These are phyloP conservation scores for Abelmoschus esculentus DNA, from an alignment of 345 rosid species.

Conservation along the genomic window DNA sequence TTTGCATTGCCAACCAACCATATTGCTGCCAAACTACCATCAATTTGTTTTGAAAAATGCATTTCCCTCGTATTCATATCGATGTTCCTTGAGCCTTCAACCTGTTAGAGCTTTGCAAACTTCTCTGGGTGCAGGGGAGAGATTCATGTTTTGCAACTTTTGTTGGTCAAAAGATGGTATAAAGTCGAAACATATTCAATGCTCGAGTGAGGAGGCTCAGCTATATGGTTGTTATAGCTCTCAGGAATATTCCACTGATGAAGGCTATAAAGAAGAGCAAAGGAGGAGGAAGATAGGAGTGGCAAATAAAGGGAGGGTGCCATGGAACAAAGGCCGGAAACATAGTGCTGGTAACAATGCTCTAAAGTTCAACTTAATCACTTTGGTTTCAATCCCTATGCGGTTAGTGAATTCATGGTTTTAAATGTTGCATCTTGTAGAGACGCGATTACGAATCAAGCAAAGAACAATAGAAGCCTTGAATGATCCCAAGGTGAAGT, in stretches of 20 bases:
- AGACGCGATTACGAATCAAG: conserved; percentile 62
- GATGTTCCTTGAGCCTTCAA: conserved; percentile 23
- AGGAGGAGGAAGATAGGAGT: conserved; percentile 56
- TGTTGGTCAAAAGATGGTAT: conserved; percentile 7
- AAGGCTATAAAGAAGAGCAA: conserved; percentile 28
- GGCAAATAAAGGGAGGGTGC: conserved; percentile 71
- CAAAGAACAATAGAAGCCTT: conserved; percentile 81
- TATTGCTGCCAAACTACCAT: conserved; percentile 16
- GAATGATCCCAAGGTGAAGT: conserved; percentile 91
- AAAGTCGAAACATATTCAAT: conserved; percentile 15
- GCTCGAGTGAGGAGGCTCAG: conserved; percentile 17
- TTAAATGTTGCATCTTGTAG: conserved; percentile 28
- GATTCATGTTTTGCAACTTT: conserved; percentile 13
- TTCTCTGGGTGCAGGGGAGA: conserved; percentile 11
- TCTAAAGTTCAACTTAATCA: not conserved
- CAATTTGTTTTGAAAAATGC: conserved; percentile 12
- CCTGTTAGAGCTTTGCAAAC: conserved; percentile 20
- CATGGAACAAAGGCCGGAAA: conserved; percentile 80
- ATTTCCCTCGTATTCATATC: conserved; percentile 14
- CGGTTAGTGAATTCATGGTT: conserved; percentile 9
- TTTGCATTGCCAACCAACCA: conserved; percentile 15
- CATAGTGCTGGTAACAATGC: conserved; percentile 57
- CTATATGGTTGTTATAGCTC: conserved; percentile 4
- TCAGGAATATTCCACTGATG: conserved; percentile 9
- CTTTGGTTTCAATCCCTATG: conserved; percentile 1